Base-by-base conservation (phyloP, 306 rosid species). In the Acacia melanoxylon region DNA sequence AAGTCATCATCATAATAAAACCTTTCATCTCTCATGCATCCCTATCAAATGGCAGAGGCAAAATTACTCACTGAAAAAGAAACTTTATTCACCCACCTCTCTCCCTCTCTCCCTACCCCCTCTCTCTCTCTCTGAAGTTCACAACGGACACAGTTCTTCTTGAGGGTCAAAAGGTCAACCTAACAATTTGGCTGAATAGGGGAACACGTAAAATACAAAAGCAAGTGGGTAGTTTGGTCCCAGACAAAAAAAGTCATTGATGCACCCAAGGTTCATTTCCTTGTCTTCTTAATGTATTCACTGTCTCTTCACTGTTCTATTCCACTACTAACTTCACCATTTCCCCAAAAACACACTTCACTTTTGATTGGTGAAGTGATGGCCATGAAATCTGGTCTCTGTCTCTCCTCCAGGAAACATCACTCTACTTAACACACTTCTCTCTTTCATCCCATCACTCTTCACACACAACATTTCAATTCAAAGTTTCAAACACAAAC, bases 321-420 rank as follows among this genome's bases (percentile, higher is more conserved):
- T 59, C 25, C 67, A 22, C 66, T 78, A 75, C 78, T 37, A 37
- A 68, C 65, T 78, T 81, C 83, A 77, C 86, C 94, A 88, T 72
- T 90, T 83, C 80, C 91, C 91, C 73, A 88, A 83, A 89, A 56
- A n/a, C 80, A 29, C 72, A 75, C 84, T 82, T 31, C 46, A 73
- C 79, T 66, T 70, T 68, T 82, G 59, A 86, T 88, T 89, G 95
- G 92, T 78, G 84, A 81, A 81, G 66, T 76, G 81, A 83, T 74
- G 79, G 29, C 75, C 86, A 86, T 86, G 86, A 81, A 87, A 80
- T 73, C 92, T 74, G 88, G 68, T 7, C 83, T 78, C 4, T 91
- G 94, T 91, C 91, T 83, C 84, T 84, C 78, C 62, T 24, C 74
- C 68, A 80, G 86, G 92, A 88, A 91, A 87, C 97, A 89, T 84